Percentiles rank a stretch among this genome's conserved stretches.
These are phyloP conservation scores for Xylariales sp. DNA, from an alignment of 2,329 filamentous ascomycete genomes.

Conservation along the genomic window DNA sequence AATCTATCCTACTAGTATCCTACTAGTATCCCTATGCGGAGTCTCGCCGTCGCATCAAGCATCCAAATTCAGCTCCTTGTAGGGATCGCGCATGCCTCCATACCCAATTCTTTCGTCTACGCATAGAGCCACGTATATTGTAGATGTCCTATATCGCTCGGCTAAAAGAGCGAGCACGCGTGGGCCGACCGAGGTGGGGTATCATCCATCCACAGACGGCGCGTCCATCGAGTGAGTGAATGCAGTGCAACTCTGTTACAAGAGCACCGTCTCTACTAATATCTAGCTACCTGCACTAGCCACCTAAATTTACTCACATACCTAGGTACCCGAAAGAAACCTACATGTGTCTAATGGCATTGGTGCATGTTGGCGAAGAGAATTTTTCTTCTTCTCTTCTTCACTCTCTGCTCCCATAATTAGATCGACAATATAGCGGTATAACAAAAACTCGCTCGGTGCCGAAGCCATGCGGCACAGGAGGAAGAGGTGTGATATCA, in stretches of 20 bases:
- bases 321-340: background rate
- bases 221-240: background rate
- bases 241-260: constrained; percentile 22
- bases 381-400: no score
- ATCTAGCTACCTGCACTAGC: background rate
- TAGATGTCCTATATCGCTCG: background rate
- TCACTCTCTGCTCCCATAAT: constrained; percentile 16
- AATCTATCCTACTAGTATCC: background rate
- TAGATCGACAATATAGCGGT: constrained; percentile 31
- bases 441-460: constrained; percentile 27
- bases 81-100: constrained; percentile 13
- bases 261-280: background rate
- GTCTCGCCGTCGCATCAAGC: background rate
- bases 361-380: background rate
- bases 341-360: constrained; percentile 3
- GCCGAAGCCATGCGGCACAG: constrained; percentile 32
- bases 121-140: background rate
- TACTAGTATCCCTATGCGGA: background rate
- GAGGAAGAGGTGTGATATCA: constrained; percentile 21
- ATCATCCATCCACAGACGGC: constrained; percentile 14
- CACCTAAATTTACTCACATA: constrained; percentile 19
- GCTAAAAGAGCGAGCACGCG: background rate
- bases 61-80: constrained; percentile 22
- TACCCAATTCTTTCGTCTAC: background rate
- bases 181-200: constrained; percentile 29